These are phyloP conservation scores for Cladophialophora yegresii DNA, from an alignment of 2,329 filamentous ascomycete genomes.

Conservation along the genomic window DNA sequence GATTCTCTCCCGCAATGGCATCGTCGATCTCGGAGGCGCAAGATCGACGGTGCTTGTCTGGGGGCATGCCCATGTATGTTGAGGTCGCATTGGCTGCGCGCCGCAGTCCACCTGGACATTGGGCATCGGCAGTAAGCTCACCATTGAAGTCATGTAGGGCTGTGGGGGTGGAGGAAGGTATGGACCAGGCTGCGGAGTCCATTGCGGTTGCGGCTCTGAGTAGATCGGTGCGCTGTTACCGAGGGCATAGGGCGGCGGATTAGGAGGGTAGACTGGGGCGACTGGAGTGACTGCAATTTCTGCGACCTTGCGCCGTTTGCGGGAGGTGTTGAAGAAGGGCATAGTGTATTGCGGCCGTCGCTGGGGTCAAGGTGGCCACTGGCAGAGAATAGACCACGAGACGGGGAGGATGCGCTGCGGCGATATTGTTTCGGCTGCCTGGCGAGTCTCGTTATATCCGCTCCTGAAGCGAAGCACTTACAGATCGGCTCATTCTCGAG, in stretches of 20 bases:
- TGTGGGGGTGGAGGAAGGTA: background rate
- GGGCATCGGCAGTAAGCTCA: conserved; percentile 13
- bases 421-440: background rate
- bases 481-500: background rate
- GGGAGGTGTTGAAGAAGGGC: conserved; percentile 17
- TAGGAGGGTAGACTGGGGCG: conserved; percentile 8
- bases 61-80: conserved; percentile 21
- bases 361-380: background rate
- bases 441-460: background rate
- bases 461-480: background rate
- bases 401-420: background rate
- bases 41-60: background rate
- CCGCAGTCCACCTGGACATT: conserved; percentile 5
- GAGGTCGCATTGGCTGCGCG: conserved; percentile 7
- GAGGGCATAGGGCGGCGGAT: conserved; percentile 11
- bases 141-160: conserved; percentile 15
- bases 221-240: conserved; percentile 3
- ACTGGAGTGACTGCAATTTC: conserved; percentile 8
- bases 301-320: conserved; percentile 22
- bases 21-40: background rate
- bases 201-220: conserved; percentile 16
- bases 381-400: background rate
- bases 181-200: conserved; percentile 16
- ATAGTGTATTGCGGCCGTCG: conserved; percentile 10
- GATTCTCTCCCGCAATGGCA: conserved; percentile 54